phyloP scores from a whole-genome alignment of 306 rosid genomes.

The Sesbania bispinosa region DNA sequence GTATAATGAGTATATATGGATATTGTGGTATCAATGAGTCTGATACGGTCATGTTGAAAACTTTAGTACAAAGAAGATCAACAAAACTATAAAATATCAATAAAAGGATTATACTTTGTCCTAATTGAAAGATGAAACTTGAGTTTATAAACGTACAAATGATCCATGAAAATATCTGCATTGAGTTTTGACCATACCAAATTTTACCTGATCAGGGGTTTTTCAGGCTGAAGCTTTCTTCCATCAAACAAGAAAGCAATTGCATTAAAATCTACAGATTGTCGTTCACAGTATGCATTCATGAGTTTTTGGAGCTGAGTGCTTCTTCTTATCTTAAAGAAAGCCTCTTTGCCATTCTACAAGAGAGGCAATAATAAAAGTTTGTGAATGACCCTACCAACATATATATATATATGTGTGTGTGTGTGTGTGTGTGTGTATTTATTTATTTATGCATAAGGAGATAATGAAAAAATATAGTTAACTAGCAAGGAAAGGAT shows the following conservation, averaged over 20 bases:
- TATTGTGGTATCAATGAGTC: not conserved
- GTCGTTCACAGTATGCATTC: constrained; percentile 61
- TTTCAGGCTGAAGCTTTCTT: constrained; percentile 53
- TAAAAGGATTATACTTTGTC: not conserved
- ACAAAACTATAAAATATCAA: not conserved
- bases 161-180: not conserved
- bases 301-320: constrained; percentile 60
- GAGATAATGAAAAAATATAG: not conserved
- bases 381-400: too few relatives aligned
- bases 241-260: constrained; percentile 82
- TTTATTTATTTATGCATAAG: too few relatives aligned
- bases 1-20: not conserved
- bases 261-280: constrained; percentile 47
- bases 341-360: constrained; percentile 60
- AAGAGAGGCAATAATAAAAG: not conserved
- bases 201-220: constrained; percentile 62
- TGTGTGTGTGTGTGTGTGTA: too few relatives aligned
- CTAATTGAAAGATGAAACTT: not conserved
- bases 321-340: constrained; percentile 53
- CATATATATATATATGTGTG: too few relatives aligned
- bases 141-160: not conserved
- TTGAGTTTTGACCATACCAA: not conserved
- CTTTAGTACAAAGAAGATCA: not conserved
- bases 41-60: not conserved
- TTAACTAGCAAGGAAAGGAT: not conserved